A percentile compares a stretch with the other conserved stretches of the same genome.
Conservation (phyloP, 164 flowering plant species). For the Vitis rupestris region DNA sequence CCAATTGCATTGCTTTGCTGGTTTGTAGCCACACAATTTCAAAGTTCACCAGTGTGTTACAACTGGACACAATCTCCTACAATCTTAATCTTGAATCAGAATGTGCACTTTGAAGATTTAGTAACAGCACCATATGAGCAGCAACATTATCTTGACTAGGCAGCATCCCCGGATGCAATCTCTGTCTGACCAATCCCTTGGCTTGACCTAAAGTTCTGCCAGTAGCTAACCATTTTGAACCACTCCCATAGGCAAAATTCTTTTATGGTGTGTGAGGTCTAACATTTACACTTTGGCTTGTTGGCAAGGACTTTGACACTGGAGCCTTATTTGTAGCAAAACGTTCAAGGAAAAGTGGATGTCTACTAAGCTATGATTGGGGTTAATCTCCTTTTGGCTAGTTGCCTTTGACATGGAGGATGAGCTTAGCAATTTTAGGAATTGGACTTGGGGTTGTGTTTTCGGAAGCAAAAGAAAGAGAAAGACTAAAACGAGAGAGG, state of each 20-base stretch:
- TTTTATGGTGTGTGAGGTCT: conserved; percentile 25
- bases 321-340: conserved; percentile 45
- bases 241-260: conserved; percentile 42
- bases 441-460: too few relatives aligned
- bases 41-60: too few relatives aligned
- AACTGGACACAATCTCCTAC: conserved; percentile 78
- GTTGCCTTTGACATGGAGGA: too few relatives aligned
- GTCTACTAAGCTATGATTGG: conserved; percentile 82
- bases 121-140: conserved; percentile 95
- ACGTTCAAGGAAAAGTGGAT: conserved; percentile 57
- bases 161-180: conserved; percentile 87
- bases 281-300: too few relatives aligned
- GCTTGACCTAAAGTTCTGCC: conserved; percentile 34
- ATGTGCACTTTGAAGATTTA: conserved; percentile 62
- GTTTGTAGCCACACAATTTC: too few relatives aligned
- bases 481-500: too few relatives aligned
- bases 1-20: too few relatives aligned
- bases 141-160: conserved; percentile 81
- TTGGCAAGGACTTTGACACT: neutral
- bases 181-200: conserved; percentile 50
- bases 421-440: too few relatives aligned
- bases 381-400: conserved; percentile 20
- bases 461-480: too few relatives aligned
- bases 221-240: conserved; percentile 35
- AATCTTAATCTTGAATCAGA: conserved; percentile 89